A percentile compares a stretch with the other conserved stretches of the same genome.
Conservation (phyloP, 2,329 filamentous ascomycete species). For the Clonostachys sp. region DNA sequence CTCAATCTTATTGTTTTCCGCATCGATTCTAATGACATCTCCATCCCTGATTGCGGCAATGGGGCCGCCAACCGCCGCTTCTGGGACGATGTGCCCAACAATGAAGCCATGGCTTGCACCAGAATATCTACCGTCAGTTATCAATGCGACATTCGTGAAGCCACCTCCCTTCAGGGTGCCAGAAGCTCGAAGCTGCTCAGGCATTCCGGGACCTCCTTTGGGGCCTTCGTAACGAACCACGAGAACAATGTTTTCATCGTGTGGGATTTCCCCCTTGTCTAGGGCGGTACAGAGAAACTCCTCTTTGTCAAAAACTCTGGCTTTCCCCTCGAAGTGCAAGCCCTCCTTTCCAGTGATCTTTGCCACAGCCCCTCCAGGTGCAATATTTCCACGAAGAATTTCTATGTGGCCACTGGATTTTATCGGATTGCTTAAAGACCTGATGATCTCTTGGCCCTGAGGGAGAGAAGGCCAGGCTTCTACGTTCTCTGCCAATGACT, state of each 20-base stretch:
- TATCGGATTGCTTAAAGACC: conserved; percentile 68
- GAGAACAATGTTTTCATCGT: conserved; percentile 74
- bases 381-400: conserved; percentile 82
- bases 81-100: conserved; percentile 83
- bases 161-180: conserved; percentile 90
- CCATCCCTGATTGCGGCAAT: conserved; percentile 78
- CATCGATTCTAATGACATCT: conserved; percentile 77
- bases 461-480: conserved; percentile 71
- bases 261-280: conserved; percentile 55
- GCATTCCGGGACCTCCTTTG: conserved; percentile 91
- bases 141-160: conserved; percentile 68
- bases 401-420: conserved; percentile 84
- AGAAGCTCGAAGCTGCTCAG: conserved; percentile 90
- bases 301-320: conserved; percentile 84
- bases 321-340: conserved; percentile 72
- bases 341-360: conserved; percentile 98
- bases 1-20: conserved; percentile 65
- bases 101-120: conserved; percentile 83
- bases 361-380: conserved; percentile 83
- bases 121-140: conserved; percentile 73
- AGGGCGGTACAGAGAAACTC: conserved; percentile 72
- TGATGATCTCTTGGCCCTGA: conserved; percentile 80
- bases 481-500: conserved; percentile 78
- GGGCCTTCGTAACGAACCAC: conserved; percentile 92
- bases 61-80: conserved; percentile 80